Conservation (phyloP, 192 early-diverging fungal species). For the Thamnidium elegans region DNA sequence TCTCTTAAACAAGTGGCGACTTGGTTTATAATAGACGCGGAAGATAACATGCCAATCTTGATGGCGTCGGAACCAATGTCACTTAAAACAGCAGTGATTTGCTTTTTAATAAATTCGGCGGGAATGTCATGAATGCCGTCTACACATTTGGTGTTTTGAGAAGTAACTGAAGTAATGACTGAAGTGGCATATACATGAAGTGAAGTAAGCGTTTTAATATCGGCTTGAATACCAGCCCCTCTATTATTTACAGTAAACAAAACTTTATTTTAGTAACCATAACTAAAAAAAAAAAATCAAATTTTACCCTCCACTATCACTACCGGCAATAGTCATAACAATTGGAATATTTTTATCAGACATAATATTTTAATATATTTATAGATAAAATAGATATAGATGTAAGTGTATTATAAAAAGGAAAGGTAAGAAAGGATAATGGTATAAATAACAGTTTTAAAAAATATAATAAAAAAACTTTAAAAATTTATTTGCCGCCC, state of each 20-base stretch:
- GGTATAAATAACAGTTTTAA: too few species aligned
- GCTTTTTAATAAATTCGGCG: slow-evolving; percentile 61
- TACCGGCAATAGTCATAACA: slow-evolving; percentile 64
- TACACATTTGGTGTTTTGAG: slow-evolving; percentile 85
- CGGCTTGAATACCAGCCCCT: slow-evolving; percentile 82
- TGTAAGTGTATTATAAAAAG: too few species aligned
- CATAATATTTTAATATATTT: too few species aligned
- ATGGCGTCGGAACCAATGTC: slow-evolving; percentile 76
- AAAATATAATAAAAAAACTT: neutral
- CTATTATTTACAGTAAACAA: slow-evolving; percentile 35
- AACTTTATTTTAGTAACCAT: too few species aligned
- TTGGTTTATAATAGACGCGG: slow-evolving; percentile 58
- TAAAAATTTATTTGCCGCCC: slow-evolving; percentile 17
- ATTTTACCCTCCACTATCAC: slow-evolving; percentile 59
- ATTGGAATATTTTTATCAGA: too few species aligned
- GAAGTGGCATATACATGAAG: slow-evolving; percentile 69
- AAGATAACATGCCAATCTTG: slow-evolving; percentile 81
- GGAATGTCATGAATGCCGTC: slow-evolving; percentile 62
- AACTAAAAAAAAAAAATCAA: neutral
- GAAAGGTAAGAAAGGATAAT: too few species aligned
- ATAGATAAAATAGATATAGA: too few species aligned
- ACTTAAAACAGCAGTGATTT: slow-evolving; percentile 64
- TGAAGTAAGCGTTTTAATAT: slow-evolving; percentile 84
- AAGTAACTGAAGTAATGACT: slow-evolving; percentile 76
- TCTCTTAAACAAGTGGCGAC: slow-evolving; percentile 49